Conservation (phyloP, 2,329 filamentous ascomycete species). For the Pestalotiopsis sp. region DNA sequence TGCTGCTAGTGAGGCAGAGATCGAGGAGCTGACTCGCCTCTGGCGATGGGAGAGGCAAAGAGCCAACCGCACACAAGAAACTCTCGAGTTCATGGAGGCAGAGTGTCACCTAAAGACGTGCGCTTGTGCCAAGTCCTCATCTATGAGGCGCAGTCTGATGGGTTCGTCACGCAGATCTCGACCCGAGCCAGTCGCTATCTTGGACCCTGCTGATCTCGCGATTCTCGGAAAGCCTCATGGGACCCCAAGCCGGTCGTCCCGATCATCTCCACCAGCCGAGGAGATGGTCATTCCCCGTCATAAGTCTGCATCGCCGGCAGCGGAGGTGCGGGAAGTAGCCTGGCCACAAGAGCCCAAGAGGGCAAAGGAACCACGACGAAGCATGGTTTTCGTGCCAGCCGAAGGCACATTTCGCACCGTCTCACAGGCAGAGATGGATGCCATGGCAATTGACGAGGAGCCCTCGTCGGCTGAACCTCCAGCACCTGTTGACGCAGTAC, state of each 20-base stretch:
- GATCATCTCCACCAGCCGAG: constrained; percentile 28
- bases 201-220: constrained; percentile 44
- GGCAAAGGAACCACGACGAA: constrained; percentile 46
- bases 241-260: constrained; percentile 25
- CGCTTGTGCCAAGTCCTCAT: constrained; percentile 52
- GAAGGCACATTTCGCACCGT: constrained; percentile 66
- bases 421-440: constrained; percentile 54
- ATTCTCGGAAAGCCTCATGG: constrained; percentile 41
- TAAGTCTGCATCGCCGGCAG: constrained; percentile 27
- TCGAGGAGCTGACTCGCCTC: constrained; percentile 56
- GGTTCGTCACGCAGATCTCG: constrained; percentile 39
- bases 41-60: constrained; percentile 63
- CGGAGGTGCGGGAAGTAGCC: constrained; percentile 23
- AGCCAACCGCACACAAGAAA: constrained; percentile 70
- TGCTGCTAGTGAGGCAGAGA: constrained; percentile 57
- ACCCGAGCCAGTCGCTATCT: constrained; percentile 35
- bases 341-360: constrained; percentile 31
- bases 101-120: constrained; percentile 74
- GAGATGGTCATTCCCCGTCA: constrained; percentile 14
- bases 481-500: constrained; percentile 30
- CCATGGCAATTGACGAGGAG: constrained; percentile 37
- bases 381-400: constrained; percentile 61
- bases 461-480: constrained; percentile 32
- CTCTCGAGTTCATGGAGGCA: constrained; percentile 75
- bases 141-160: constrained; percentile 28